Evolutionary conservation across 441 rosid genomes (phyloP).

Genomic region (Caryocar brasiliense): DNA sequence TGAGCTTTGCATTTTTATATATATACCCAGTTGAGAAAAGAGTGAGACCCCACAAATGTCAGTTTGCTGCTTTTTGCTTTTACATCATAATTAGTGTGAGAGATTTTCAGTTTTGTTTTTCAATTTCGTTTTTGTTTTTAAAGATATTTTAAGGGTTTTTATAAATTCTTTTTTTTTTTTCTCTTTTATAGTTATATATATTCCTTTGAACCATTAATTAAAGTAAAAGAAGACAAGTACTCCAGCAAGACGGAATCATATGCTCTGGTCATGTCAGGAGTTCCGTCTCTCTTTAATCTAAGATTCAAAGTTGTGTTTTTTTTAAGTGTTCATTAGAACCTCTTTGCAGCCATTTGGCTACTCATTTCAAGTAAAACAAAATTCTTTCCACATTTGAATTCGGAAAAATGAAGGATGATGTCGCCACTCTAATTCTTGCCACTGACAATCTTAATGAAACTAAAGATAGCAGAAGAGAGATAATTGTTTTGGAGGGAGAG

Average conservation of each 20-base stretch:
- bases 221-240: slow-evolving; percentile 9
- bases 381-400: no score
- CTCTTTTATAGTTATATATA: slow-evolving; percentile 3
- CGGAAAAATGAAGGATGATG: no score
- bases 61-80: slow-evolving; percentile 4
- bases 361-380: no score
- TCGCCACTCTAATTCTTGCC: no score
- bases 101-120: no score
- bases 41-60: slow-evolving; percentile 25
- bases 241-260: not conserved
- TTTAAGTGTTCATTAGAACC: no score
- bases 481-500: no score
- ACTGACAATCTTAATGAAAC: no score
- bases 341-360: no score
- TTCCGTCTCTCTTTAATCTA: not conserved
- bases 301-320: not conserved
- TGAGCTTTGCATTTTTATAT: slow-evolving; percentile 17
- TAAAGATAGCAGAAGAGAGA: no score
- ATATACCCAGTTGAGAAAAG: slow-evolving; percentile 8
- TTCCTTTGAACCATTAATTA: not conserved
- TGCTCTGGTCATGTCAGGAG: not conserved
- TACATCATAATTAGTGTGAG: slow-evolving; percentile 7
- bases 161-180: not conserved
- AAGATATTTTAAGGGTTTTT: no score
- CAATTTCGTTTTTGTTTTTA: no score